A percentile compares a stretch with the other conserved stretches of the same genome.
Evolutionary conservation across 2,329 filamentous ascomycete species (phyloP).

Genomic region (Cercospora sesami): DNA sequence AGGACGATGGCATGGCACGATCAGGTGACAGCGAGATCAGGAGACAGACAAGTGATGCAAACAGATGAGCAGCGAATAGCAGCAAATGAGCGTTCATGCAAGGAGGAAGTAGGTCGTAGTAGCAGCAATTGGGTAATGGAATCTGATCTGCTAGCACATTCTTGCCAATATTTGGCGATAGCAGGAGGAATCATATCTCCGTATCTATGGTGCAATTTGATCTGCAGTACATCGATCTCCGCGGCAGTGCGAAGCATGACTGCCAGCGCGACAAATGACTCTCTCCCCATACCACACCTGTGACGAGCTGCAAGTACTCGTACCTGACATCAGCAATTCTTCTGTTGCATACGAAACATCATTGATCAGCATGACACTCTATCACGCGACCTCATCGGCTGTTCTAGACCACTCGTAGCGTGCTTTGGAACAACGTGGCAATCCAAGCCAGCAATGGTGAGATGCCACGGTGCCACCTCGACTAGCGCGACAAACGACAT

Average conservation of each 20-base stretch:
- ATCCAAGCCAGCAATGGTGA: not conserved
- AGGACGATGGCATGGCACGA: not conserved
- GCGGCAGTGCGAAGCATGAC: not conserved
- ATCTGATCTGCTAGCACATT: not conserved
- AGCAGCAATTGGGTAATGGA: constrained; percentile 5
- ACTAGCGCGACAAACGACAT: not conserved
- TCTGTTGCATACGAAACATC: not conserved
- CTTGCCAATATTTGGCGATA: not conserved
- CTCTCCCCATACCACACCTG: not conserved
- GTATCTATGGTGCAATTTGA: not conserved
- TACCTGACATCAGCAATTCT: not conserved
- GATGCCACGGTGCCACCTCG: not conserved
- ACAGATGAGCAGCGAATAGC: not conserved
- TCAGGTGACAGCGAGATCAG: not conserved
- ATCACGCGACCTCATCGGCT: not conserved
- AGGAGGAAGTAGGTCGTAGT: not conserved
- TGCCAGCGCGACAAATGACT: not conserved
- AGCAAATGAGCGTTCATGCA: not conserved
- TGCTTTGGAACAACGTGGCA: not conserved
- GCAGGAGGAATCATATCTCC: too few species aligned
- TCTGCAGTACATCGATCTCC: not conserved
- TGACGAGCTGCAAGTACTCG: not conserved
- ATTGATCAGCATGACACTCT: not conserved
- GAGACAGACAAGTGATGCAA: not conserved
- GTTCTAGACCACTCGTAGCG: not conserved